A percentile compares a stretch with the other conserved stretches of the same genome.
phyloP scores from a whole-genome alignment of 1,139 yeast genomes.

The Yamadazyma diddensiae region DNA sequence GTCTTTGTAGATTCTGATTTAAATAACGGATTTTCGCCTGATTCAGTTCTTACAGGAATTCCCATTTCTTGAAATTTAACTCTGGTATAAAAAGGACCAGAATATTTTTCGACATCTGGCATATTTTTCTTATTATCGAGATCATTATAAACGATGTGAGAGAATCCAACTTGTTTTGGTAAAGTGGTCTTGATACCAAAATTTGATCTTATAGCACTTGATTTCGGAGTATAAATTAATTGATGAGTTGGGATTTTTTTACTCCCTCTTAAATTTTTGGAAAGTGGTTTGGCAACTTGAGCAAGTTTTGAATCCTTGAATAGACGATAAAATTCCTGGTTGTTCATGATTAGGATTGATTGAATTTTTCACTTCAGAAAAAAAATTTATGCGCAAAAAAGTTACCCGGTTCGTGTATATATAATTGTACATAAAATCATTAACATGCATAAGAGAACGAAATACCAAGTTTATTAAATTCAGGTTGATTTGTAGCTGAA shows the following conservation, averaged over 20 bases:
- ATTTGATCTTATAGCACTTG: slow-evolving; percentile 41
- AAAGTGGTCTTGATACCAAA: slow-evolving; percentile 45
- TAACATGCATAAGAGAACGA: slow-evolving; percentile 32
- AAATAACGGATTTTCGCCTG: slow-evolving; percentile 34
- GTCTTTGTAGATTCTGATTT: slow-evolving; percentile 23
- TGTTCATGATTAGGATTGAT: slow-evolving; percentile 12
- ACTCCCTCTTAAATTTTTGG: slow-evolving; percentile 30
- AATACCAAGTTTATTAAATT: slow-evolving; percentile 37
- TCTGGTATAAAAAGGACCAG: slow-evolving; percentile 39
- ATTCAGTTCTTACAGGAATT: slow-evolving; percentile 31
- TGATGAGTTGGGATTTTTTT: slow-evolving; percentile 42
- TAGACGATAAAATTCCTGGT: slow-evolving; percentile 37
- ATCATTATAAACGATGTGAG: slow-evolving; percentile 44
- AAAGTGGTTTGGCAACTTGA: slow-evolving; percentile 46
- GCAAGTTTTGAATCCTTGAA: slow-evolving; percentile 44
- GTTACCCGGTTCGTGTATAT: slow-evolving; percentile 1
- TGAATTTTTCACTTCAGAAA: not conserved
- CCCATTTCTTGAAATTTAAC: slow-evolving; percentile 45
- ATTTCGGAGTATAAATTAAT: slow-evolving; percentile 41
- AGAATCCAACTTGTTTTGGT: slow-evolving; percentile 42
- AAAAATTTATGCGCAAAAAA: slow-evolving; percentile 1
- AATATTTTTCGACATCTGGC: slow-evolving; percentile 48
- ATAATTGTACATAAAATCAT: slow-evolving; percentile 5
- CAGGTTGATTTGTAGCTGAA: slow-evolving; percentile 30
- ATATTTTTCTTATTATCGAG: slow-evolving; percentile 42